Conservation (phyloP, 1,284 basidiomycete species). For the Lignosus rhinocerotis region DNA sequence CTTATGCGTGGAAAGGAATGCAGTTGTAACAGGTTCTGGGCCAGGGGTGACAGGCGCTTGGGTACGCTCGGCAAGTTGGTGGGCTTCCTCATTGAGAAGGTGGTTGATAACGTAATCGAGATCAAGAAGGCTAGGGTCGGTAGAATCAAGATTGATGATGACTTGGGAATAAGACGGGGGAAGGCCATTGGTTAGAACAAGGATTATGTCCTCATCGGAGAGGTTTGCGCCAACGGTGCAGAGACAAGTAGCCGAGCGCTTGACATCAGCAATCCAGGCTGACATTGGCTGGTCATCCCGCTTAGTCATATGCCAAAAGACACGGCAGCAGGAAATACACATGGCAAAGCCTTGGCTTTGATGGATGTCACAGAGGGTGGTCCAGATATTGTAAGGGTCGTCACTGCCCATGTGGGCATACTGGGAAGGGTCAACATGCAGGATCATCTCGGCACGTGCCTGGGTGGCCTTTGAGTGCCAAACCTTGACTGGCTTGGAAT, state of each 20-base stretch:
- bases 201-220: slow-evolving; percentile 35
- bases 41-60: too few relatives aligned
- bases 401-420: slow-evolving; percentile 30
- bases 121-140: too few relatives aligned
- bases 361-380: slow-evolving; percentile 31
- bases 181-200: slow-evolving; percentile 37
- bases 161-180: slow-evolving; percentile 30
- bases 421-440: slow-evolving; percentile 34
- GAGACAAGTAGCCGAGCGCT: slow-evolving; percentile 27
- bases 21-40: too few relatives aligned
- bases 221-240: slow-evolving; percentile 13
- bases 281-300: slow-evolving; percentile 26
- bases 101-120: too few relatives aligned
- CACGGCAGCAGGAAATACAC: slow-evolving; percentile 25
- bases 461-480: slow-evolving; percentile 28
- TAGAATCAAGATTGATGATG: slow-evolving; percentile 31
- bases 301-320: slow-evolving; percentile 31
- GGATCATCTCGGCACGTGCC: slow-evolving; percentile 33
- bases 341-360: slow-evolving; percentile 34
- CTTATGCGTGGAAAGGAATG: too few relatives aligned
- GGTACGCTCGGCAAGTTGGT: too few relatives aligned
- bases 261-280: slow-evolving; percentile 34
- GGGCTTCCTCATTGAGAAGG: too few relatives aligned
- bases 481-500: slow-evolving; percentile 10
- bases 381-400: slow-evolving; percentile 34